These are phyloP conservation scores for Alternaria angustiovoidea DNA, from an alignment of 2,329 filamentous ascomycete species.

Conservation along the genomic window DNA sequence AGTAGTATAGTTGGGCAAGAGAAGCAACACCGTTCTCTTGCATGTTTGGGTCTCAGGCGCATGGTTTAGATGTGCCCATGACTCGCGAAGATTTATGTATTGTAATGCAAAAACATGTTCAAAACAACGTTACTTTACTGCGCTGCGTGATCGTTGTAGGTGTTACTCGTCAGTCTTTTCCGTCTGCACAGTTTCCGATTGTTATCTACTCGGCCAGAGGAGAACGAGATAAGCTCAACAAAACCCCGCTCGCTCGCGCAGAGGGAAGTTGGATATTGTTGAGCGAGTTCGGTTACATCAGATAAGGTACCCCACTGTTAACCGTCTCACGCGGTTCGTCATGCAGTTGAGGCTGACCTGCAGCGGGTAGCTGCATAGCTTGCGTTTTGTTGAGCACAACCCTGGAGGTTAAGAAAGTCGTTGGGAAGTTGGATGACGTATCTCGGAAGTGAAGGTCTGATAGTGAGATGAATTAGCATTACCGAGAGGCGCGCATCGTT, in stretches of 20 bases:
- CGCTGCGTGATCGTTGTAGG: background rate
- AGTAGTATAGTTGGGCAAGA: constrained; percentile 4
- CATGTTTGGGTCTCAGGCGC: background rate
- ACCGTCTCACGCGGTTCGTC: background rate
- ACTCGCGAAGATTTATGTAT: constrained; percentile 12
- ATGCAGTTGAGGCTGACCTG: constrained; percentile 14
- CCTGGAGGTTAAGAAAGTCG: background rate
- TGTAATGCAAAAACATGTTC: constrained; percentile 13
- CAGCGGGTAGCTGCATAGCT: constrained; percentile 15
- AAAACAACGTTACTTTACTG: background rate
- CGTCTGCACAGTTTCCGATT: background rate
- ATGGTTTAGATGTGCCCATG: constrained; percentile 8
- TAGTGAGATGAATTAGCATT: background rate
- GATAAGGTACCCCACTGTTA: background rate
- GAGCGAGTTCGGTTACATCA: background rate
- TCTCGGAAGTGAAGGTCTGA: background rate
- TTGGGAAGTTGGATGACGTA: background rate
- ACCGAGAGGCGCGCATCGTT: background rate
- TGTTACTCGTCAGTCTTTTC: background rate
- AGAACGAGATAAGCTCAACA: constrained; percentile 11
- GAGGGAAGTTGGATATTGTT: background rate
- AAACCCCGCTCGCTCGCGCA: background rate
- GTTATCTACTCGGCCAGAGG: background rate
- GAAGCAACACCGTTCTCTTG: constrained; percentile 3
- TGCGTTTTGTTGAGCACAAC: background rate